Evolutionary conservation across 176 grass and related monocot species (phyloP).

Genomic region (Zoysia pacifica): DNA sequence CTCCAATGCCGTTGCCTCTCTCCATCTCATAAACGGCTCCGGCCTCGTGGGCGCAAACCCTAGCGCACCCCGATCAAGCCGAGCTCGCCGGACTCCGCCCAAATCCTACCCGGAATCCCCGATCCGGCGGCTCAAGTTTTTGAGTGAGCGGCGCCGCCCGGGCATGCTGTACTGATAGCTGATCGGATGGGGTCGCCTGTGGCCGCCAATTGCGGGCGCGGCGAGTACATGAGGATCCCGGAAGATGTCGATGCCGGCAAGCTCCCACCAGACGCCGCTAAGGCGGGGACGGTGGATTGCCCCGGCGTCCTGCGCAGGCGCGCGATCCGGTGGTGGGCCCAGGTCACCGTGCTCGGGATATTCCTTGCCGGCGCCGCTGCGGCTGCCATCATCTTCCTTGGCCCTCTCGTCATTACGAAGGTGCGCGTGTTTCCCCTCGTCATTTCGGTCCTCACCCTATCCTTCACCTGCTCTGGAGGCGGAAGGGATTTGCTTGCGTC

Average conservation of each 20-base stretch:
- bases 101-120: slow-evolving; percentile 22
- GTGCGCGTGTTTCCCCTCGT: slow-evolving; percentile 19
- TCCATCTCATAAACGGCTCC: slow-evolving; percentile 43
- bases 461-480: not conserved
- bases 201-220: not conserved
- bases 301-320: slow-evolving; percentile 49
- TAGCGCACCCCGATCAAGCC: slow-evolving; percentile 22
- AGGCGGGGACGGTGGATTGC: slow-evolving; percentile 42
- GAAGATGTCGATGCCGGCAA: slow-evolving; percentile 31
- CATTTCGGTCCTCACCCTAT: not conserved
- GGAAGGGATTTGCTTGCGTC: slow-evolving; percentile 17
- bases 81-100: slow-evolving; percentile 37
- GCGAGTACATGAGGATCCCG: not conserved
- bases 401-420: slow-evolving; percentile 60
- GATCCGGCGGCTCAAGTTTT: slow-evolving; percentile 27
- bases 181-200: not conserved
- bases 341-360: slow-evolving; percentile 50
- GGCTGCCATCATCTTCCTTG: slow-evolving; percentile 54
- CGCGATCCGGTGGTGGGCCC: slow-evolving; percentile 73
- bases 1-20: slow-evolving; percentile 61
- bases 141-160: not conserved
- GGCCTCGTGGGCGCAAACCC: slow-evolving; percentile 37
- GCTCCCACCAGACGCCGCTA: not conserved
- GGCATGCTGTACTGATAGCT: not conserved
- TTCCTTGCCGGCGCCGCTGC: slow-evolving; percentile 46